Evolutionary conservation across 768 basidiomycete species (phyloP), one percentile per base, ranked within the genome.

Genomic region (Panellus pusillus): DNA sequence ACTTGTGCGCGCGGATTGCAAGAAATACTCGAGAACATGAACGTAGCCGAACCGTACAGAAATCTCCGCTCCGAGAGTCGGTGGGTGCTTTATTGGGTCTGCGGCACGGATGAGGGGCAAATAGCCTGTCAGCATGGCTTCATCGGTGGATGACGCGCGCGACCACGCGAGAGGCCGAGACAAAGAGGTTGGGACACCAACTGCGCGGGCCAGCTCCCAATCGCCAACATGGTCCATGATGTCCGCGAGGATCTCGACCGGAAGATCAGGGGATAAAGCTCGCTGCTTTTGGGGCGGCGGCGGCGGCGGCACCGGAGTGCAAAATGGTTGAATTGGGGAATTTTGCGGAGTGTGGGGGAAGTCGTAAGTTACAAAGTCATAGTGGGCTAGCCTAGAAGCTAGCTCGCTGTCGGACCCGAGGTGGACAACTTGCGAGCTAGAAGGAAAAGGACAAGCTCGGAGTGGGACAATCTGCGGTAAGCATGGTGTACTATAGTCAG

Each of bases 131-230:
- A 95, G 79, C 68, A 93, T 85, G 19, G 87, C 85, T 45, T 79
- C 70, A 70, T 95, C 92, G 6, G 82, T 84, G 24, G 70, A 63
- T 17, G 85, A 82, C 7, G 92, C 88, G 38, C 80, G 79, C 44
- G 72, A 72, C 93, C 93, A 95, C 19, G 86, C 83, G 6, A 74
- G 68, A 9, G 91, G 90, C 24, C 74, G 77, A 5, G 80, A 69
- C 0, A 93, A 67, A 9, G 82, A 82, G 6, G 89, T 89, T 11
- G 85, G 87, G 1, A 93, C 73, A 17, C 85, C 83, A 32, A 93
- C 81, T 13, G 92, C 86, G 55, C 82, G 86, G 12, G 86, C 76
- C 9, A 95, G 82, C 61, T 93, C 88, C 90, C 91, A 95, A 66
- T 91, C 86, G 13, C 86, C 89, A 9, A 91, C 68, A 60, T 87